Base-by-base conservation (phyloP, 2,329 filamentous ascomycete species). In the Nannizzia gypsea region DNA sequence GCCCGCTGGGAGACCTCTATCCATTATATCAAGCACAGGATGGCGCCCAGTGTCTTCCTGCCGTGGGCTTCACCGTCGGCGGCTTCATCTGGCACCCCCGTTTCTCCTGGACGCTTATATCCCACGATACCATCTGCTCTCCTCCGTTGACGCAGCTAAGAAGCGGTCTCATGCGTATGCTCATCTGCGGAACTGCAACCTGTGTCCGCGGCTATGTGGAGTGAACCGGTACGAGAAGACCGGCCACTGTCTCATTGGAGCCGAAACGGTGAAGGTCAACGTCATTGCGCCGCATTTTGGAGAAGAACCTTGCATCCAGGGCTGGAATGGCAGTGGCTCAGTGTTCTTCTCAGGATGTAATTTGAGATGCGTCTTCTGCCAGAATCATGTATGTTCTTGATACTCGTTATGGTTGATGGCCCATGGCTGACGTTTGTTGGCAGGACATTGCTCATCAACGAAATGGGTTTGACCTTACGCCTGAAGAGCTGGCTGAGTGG, bases 281-380 rank as follows among this genome's bases (percentile, higher is more conserved):
- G 88, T 88, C 6, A 89, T 95, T 64, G 89, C 88, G 61, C 89
- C 89, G 57, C 89, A 93, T 72, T 91, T 91, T 70, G 89, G 88
- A 48, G 88, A 92, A 77, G 83, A 95, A 70, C 87, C 89, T 0
- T 93, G 88, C 69, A 83, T 95, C 17, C 88, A 93, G 72, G 88
- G 89, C 3, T 87, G 89, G 67, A 83, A 89, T 70, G 89, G 89
- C 11, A 89, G 84, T 62, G 89, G 89, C 11, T 83, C 85, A 6
- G 88, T 95, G 42, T 92, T 92, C 74, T 91, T 93, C 77, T 85
- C 82, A 6, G 88, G 88, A 28, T 88, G 86, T 69, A 89, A 88
- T 68, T 70, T 90, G 63, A 78, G 87, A 38, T 93, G 89, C 69
- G 83, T 87, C 1, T 78, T 81, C 65, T 91, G 87, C 71, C 88